These are phyloP conservation scores for Prosopis cineraria DNA, from an alignment of 306 rosid species.

Conservation along the genomic window DNA sequence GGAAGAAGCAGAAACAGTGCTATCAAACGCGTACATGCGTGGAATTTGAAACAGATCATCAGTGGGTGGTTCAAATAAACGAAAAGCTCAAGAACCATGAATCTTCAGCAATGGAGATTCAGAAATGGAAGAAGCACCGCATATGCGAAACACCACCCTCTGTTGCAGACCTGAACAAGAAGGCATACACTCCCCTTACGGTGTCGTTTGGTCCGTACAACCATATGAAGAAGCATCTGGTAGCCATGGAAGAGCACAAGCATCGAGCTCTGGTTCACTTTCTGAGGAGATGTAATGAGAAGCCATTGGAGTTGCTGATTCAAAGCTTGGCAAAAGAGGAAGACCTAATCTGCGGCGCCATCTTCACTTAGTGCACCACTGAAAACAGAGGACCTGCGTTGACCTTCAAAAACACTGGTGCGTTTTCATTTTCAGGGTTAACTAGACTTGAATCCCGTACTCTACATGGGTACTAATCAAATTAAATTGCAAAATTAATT, in stretches of 20 bases:
- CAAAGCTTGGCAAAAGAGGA: conserved; percentile 24
- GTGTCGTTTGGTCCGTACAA: conserved; percentile 73
- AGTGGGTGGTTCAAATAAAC: conserved; percentile 40
- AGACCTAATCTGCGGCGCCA: no score
- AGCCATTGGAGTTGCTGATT: conserved; percentile 24
- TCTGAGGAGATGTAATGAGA: conserved; percentile 27
- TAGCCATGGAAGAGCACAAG: conserved; percentile 53
- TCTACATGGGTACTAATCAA: no score
- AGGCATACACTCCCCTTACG: conserved; percentile 47
- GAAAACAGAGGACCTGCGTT: no score
- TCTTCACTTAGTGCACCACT: no score
- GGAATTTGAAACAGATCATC: conserved; percentile 16
- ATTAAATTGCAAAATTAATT: no score
- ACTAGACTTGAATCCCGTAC: no score
- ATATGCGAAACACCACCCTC: conserved; percentile 49
- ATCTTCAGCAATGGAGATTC: conserved; percentile 23
- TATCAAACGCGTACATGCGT: conserved; percentile 9
- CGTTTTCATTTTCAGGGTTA: no score
- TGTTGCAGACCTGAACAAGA: conserved; percentile 20
- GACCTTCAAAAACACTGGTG: no score
- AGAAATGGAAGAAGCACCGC: conserved; percentile 49
- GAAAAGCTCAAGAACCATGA: conserved; percentile 27
- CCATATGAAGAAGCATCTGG: background rate
- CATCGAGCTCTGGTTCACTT: conserved; percentile 48
- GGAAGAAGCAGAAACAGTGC: background rate